Evolutionary conservation across 2,329 filamentous ascomycete species (phyloP), one percentile per base, ranked within the genome.

Genomic region (Aspergillus felis): DNA sequence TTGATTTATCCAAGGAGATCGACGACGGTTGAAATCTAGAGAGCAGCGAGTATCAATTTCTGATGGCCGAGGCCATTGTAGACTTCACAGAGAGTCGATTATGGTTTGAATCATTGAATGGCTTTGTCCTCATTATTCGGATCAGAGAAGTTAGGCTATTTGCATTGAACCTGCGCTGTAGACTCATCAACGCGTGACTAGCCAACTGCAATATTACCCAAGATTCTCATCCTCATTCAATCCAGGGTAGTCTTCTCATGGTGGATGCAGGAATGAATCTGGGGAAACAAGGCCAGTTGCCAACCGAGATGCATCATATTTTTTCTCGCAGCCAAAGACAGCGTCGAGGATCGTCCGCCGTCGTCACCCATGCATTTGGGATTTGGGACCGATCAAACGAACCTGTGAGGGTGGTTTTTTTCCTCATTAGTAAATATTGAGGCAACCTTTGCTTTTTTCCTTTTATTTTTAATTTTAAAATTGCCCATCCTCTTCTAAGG

Each of bases 361-460:
- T 55, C 56, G 53, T 58, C 56, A 58, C 41, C 53, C 29, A 49
- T 55, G 49, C 42, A 51, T 58, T 55, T 41, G 46, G 53, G 32
- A 46, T 49, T 32, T 53, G 47, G 47, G 48, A 44, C 10, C 20
- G 41, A 44, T 47, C 14, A 14, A 47, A 47, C 12, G 12, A n/a
- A 47, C 44, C 44, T 24, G 44, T 27, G 22, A 47, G 12, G 22
- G 5, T 47, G 10, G 24, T 47, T 24, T 25, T 27, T 14, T 47
- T 17, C 25, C 10, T 47, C 27, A 24, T 38, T 49, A 27, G 20
- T 48, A 17, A 32, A 22, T 27, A 47, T 48, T 29, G 17, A 50
- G 52, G 52, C 32, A 42, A 55, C 35, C 14, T 20, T 35, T 55
- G n/a, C n/a, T 51, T 50, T 32, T 41, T 50, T 38, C 44, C 2